Evolutionary conservation across 169 alveolate species (phyloP), one percentile per base, ranked within the genome.

Genomic region (Plasmodium reichenowi): DNA sequence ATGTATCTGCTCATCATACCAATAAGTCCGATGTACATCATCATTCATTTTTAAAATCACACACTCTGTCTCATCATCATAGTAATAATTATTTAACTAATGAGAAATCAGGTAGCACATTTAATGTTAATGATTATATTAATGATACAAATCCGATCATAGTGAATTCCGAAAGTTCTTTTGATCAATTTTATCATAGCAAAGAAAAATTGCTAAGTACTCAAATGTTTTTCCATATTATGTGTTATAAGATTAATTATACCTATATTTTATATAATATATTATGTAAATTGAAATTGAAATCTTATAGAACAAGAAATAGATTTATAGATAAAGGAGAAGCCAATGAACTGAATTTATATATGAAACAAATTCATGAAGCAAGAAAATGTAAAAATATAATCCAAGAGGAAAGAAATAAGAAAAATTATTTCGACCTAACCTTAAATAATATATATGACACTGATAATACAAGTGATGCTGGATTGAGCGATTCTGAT

Each of bases 191-290:
- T 71, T 59, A 20, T 52, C 50, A 2, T 12, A 72, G 45, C 12
- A 86, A 86, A 43, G 60, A 71, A 12, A 86, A 86, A 72, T 3
- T 71, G 48, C 50, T 86, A 15, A 63, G 88, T 2, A 45, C 88
- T 13, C 92, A 86, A 58, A 86, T 86, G 88, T 74, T 86, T n/a
- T 72, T 86, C 56, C 92, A 86, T 45, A 38, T 72, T 71, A 86
- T 86, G 72, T 86, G 62, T 62, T 66, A 71, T 70, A 86, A 86
- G 20, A 86, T 86, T 52, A 70, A 86, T 67, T 86, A 86, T 67
- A 86, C 92, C 2, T 86, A 59, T 70, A 74, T 86, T n/a, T 60
- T 86, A 62, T 86, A 29, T 62, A 63, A 48, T 50, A 83, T 83
- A 71, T 48, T 83, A 15, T 68, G 80, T 52, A 52, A 72, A 48